Conservation (phyloP, 768 basidiomycete species). For the Trametes gibbosa region DNA sequence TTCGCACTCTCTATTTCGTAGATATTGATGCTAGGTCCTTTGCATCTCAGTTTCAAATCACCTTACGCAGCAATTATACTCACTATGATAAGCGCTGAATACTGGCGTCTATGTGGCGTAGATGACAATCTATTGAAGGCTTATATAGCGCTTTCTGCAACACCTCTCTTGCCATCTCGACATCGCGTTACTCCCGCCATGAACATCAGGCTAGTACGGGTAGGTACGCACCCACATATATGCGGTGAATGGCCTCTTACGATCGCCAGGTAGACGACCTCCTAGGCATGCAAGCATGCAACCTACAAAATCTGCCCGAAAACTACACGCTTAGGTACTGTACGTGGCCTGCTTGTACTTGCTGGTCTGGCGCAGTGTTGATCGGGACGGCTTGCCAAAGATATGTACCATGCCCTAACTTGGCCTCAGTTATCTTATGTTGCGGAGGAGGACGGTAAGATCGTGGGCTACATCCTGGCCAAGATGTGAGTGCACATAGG, state of each 20-base stretch:
- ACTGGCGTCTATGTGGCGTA: not conserved
- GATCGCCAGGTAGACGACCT: constrained; percentile 74
- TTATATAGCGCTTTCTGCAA: not conserved
- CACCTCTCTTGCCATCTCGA: not conserved
- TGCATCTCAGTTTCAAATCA: too few relatives aligned
- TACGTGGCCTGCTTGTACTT: constrained; percentile 30
- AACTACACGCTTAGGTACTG: constrained; percentile 85
- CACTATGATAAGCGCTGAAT: too few relatives aligned
- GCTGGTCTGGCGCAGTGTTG: not conserved
- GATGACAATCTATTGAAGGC: too few relatives aligned
- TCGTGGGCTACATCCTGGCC: constrained; percentile 94
- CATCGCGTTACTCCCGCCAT: constrained; percentile 19
- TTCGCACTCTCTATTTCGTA: not conserved
- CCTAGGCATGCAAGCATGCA: constrained; percentile 90
- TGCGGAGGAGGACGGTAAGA: constrained; percentile 86
- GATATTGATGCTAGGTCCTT: too few relatives aligned
- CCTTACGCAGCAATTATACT: too few relatives aligned
- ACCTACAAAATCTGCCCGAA: constrained; percentile 90
- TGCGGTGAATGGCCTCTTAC: constrained; percentile 8
- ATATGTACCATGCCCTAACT: constrained; percentile 85
- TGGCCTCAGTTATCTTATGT: constrained; percentile 95
- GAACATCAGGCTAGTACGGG: constrained; percentile 44
- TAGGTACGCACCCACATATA: constrained; percentile 15
- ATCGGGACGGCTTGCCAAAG: constrained; percentile 36
- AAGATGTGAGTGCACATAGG: constrained; percentile 66